Evolutionary conservation across 495 filamentous ascomycete genomes (phyloP), one percentile per base, ranked within the genome.

Genomic region (Pseudevernia furfuracea): DNA sequence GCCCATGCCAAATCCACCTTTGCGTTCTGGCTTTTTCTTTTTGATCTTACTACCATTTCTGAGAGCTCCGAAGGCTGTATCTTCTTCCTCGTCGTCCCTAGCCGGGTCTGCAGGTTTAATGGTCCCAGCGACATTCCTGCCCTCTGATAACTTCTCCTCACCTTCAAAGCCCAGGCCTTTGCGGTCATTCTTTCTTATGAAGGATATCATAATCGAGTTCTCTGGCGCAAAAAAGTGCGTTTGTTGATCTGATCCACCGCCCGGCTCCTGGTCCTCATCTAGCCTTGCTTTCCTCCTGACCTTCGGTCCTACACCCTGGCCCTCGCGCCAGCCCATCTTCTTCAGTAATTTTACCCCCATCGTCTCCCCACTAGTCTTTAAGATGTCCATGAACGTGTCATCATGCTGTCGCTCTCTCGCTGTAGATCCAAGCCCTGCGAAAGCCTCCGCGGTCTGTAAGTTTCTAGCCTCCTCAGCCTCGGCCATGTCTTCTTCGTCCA

Each of bases 401-500:
- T 80, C 76, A 11, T 77, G 76, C 9, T 68, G 74, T 36, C 80
- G 72, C 64, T 88, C 84, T 10, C 81, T 73, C 32, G 84, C 81
- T 11, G 86, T 86, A 36, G 84, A 80, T 1, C 94, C 94, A 23
- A 97, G 79, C 0, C 89, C 90, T 11, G 90, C 80, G 72, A 92
- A 97, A 0, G 79, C 82, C 37, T 84, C 77, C 2, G 83, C 77
- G 0, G 88, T 96, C 69, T 92, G 84, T 38, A 97, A 73, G 56
- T 79, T 81, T 67, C 82, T 81, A 4, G 86, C 80, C 74, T 96
- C 92, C 59, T 87, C 92, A 3, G 87, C 87, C 68, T 96, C 93
- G 15, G 89, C 88, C 15, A 96, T 77, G 75, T 98, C 94, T 75
- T 98, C 95, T 66, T 96, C 95, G 67, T 98, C 94, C 94, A 98